These are phyloP conservation scores for Arabis hirsuta DNA, from an alignment of 345 rosid species.

Conservation along the genomic window DNA sequence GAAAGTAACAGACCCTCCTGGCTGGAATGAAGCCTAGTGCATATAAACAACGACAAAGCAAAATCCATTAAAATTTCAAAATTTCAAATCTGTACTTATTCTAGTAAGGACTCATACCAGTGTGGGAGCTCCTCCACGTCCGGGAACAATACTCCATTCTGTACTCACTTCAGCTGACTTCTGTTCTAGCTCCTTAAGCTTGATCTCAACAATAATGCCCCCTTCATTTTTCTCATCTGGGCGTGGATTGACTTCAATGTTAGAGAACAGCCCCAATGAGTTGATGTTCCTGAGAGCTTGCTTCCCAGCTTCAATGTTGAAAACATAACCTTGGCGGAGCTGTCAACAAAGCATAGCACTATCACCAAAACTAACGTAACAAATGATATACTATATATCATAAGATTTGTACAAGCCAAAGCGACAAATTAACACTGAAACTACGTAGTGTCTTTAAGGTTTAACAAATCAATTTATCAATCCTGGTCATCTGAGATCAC, in stretches of 20 bases:
- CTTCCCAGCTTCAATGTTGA: slow-evolving; percentile 94
- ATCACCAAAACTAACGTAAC: slow-evolving; percentile 25
- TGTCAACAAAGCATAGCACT: slow-evolving; percentile 46
- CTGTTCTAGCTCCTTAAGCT: slow-evolving; percentile 94
- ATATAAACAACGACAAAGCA: slow-evolving; percentile 16
- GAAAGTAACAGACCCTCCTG: slow-evolving; percentile 97
- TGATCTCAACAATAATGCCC: slow-evolving; percentile 95
- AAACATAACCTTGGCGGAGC: slow-evolving; percentile 86
- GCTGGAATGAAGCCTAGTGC: slow-evolving; percentile 89
- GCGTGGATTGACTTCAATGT: slow-evolving; percentile 94
- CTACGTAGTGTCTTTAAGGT: not conserved
- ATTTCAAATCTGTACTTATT: not conserved
- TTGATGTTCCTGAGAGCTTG: slow-evolving; percentile 92
- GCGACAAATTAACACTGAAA: slow-evolving; percentile 8
- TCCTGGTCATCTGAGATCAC: not conserved
- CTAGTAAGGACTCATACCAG: slow-evolving; percentile 52
- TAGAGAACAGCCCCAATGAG: slow-evolving; percentile 79
- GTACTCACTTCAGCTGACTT: slow-evolving; percentile 99
- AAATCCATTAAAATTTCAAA: not conserved
- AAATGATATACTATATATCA: slow-evolving; percentile 11
- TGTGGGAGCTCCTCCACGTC: slow-evolving; percentile 95
- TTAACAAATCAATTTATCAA: slow-evolving; percentile 4
- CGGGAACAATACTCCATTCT: slow-evolving; percentile 99
- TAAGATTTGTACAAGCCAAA: not conserved
- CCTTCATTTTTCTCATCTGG: slow-evolving; percentile 98